Conservation (phyloP, 164 flowering plant genomes). For the Stephania yunnanensis region DNA sequence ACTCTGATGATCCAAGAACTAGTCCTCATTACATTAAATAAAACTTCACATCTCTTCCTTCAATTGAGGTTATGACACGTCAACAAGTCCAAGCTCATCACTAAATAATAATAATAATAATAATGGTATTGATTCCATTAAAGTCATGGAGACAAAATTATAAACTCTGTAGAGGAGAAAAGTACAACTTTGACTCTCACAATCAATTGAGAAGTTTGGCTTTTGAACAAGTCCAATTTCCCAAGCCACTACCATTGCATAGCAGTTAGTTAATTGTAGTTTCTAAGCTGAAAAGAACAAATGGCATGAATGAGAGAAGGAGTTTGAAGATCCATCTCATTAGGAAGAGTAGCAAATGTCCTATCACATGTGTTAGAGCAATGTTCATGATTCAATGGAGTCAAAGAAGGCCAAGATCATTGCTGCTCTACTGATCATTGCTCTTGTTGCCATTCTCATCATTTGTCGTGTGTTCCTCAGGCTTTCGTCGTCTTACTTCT, state of each 20-base stretch:
- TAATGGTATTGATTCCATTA: background rate
- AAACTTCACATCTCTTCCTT: background rate
- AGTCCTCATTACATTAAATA: background rate
- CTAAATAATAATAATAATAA: too few relatives aligned
- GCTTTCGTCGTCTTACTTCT: slow-evolving; percentile 41
- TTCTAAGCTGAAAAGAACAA: background rate
- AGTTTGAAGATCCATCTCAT: background rate
- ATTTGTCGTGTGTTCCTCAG: slow-evolving; percentile 36
- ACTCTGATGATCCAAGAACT: background rate
- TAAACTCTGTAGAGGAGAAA: background rate
- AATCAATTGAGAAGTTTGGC: background rate
- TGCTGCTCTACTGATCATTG: slow-evolving; percentile 18
- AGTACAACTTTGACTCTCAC: background rate
- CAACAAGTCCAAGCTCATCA: background rate
- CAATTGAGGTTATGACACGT: background rate
- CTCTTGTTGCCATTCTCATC: slow-evolving; percentile 37
- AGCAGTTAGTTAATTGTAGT: background rate
- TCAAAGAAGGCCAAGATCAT: slow-evolving; percentile 36
- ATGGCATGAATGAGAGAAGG: background rate
- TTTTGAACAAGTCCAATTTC: background rate
- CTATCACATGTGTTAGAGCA: background rate
- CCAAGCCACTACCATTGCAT: background rate
- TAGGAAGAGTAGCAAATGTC: background rate
- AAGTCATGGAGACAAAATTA: background rate
- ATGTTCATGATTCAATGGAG: slow-evolving; percentile 43